Percentiles rank a stretch among this genome's conserved stretches.
phyloP scores from a whole-genome alignment of 179 eudicot species.

The Beta corolliflora region DNA sequence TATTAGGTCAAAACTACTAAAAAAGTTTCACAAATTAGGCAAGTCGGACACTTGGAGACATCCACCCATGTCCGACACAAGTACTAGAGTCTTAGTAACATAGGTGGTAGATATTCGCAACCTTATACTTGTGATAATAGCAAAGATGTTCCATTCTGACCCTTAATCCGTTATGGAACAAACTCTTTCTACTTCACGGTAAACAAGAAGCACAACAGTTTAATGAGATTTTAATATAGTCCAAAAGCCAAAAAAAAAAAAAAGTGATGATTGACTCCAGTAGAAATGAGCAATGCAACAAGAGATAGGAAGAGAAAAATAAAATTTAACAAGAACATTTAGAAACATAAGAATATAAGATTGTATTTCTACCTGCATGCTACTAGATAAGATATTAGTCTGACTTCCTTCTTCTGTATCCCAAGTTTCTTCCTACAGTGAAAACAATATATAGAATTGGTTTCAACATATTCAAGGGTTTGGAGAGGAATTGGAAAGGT shows the following conservation, averaged over 20 bases:
- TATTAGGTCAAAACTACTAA: no score
- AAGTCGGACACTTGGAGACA: no score
- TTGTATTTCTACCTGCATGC: slow-evolving; percentile 72
- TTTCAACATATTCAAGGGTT: slow-evolving; percentile 5
- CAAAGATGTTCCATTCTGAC: not conserved
- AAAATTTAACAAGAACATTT: not conserved
- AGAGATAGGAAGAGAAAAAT: slow-evolving; percentile 9
- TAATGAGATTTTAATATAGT: not conserved
- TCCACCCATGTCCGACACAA: no score
- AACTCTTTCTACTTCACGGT: not conserved
- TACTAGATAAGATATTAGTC: slow-evolving; percentile 91
- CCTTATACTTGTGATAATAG: not conserved
- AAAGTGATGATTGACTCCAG: no score
- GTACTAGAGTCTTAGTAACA: no score
- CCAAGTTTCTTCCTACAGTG: slow-evolving; percentile 94
- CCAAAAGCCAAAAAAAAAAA: not conserved
- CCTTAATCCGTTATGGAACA: not conserved
- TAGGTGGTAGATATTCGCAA: no score
- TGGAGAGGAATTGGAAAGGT: slow-evolving; percentile 11
- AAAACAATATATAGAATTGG: slow-evolving; percentile 1
- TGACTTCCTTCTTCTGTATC: slow-evolving; percentile 97
- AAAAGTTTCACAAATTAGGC: no score
- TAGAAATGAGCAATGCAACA: no score
- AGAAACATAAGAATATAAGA: not conserved
- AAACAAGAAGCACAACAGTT: not conserved